Conservation (phyloP, 805 yeast genomes). For the Yarrowia yakushimensis region DNA sequence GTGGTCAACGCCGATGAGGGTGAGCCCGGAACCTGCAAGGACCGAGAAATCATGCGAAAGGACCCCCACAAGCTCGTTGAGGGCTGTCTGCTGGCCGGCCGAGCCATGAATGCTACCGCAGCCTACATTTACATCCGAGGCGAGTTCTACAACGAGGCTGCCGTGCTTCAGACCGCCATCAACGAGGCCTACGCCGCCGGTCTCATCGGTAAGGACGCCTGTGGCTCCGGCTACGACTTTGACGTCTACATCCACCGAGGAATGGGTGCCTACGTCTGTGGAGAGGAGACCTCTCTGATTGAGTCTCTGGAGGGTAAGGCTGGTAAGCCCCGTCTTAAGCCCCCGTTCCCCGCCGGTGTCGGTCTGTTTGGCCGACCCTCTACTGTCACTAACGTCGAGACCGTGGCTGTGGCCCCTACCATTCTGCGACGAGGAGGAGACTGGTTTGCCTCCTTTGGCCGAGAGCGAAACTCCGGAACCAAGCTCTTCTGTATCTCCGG, state of each 20-base stretch:
- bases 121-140: constrained; percentile 90
- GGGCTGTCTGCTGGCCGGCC: constrained; percentile 85
- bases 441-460: constrained; percentile 81
- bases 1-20: constrained; percentile 94
- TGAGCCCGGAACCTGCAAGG: constrained; percentile 93
- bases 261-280: constrained; percentile 91
- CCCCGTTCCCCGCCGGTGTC: constrained; percentile 93
- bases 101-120: constrained; percentile 91
- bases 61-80: constrained; percentile 90
- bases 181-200: constrained; percentile 85
- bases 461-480: constrained; percentile 80
- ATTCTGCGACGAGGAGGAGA: constrained; percentile 84
- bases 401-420: constrained; percentile 87
- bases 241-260: constrained; percentile 86
- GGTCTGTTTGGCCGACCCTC: constrained; percentile 89
- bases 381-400: constrained; percentile 87
- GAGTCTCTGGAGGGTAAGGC: constrained; percentile 90
- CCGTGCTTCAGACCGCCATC: constrained; percentile 70
- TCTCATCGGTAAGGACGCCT: constrained; percentile 74
- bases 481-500: constrained; percentile 85
- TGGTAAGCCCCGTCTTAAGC: constrained; percentile 90
- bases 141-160: constrained; percentile 82
- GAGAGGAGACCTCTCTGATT: constrained; percentile 87
- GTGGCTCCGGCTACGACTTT: constrained; percentile 81
- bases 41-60: constrained; percentile 84